Conservation (phyloP, 2,329 filamentous ascomycete genomes). For the Cephalotrichum gorgonifer region DNA sequence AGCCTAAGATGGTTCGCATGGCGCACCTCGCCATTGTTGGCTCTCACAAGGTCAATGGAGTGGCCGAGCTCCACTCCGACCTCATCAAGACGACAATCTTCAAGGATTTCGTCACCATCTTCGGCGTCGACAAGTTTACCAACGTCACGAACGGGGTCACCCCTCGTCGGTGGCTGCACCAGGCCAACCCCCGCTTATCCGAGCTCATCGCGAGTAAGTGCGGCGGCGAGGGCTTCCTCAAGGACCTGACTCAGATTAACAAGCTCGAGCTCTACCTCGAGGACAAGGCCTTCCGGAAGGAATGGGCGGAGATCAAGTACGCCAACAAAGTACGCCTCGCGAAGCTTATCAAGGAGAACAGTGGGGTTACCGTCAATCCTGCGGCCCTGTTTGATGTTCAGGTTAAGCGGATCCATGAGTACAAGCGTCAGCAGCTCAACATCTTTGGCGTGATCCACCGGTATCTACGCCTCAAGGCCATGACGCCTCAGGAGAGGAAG, state of each 20-base stretch:
- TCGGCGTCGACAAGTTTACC: constrained; percentile 93
- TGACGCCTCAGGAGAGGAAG: constrained; percentile 75
- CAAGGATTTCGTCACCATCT: constrained; percentile 95
- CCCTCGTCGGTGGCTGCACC: constrained; percentile 89
- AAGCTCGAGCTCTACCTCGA: constrained; percentile 76
- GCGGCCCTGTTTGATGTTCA: constrained; percentile 89
- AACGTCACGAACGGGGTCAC: constrained; percentile 99
- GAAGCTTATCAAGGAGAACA: constrained; percentile 77
- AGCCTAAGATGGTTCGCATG: constrained; percentile 98
- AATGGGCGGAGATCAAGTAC: constrained; percentile 95
- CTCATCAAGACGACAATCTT: constrained; percentile 99
- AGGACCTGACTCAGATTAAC: constrained; percentile 78
- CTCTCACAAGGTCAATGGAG: constrained; percentile 98
- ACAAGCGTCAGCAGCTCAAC: constrained; percentile 98
- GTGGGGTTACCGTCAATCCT: constrained; percentile 75
- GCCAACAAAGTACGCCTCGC: constrained; percentile 91
- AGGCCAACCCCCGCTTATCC: constrained; percentile 88
- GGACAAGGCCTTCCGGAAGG: constrained; percentile 82
- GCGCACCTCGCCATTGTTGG: constrained; percentile 90
- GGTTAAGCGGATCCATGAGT: constrained; percentile 98
- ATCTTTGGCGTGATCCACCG: constrained; percentile 97
- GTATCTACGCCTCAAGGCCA: constrained; percentile 78
- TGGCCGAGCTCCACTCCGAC: constrained; percentile 94
- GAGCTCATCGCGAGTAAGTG: constrained; percentile 86
- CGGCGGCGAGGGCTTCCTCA: constrained; percentile 75